phyloP scores from a whole-genome alignment of 1,139 yeast species.

The Protomyces inundatus region DNA sequence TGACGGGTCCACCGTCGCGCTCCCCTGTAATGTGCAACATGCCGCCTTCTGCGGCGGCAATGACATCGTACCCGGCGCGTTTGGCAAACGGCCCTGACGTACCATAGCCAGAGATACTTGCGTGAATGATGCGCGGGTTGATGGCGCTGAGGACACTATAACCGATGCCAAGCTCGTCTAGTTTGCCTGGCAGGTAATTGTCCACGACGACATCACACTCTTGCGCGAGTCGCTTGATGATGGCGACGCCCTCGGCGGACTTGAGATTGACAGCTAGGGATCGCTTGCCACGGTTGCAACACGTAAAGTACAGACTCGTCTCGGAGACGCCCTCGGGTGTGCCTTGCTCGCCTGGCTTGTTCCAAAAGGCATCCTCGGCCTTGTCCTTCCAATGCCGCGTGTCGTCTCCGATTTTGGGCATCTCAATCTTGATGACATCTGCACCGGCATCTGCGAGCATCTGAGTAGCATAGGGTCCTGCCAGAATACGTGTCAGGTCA shows the following conservation, averaged over 20 bases:
- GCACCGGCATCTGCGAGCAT: conserved; percentile 40
- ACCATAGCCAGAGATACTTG: conserved; percentile 43
- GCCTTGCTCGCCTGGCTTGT: not conserved
- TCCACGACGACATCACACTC: conserved; percentile 44
- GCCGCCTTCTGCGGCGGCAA: conserved; percentile 47
- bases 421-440: conserved; percentile 44
- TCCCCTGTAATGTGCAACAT: conserved; percentile 47
- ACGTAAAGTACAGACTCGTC: conserved; percentile 43
- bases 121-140: conserved; percentile 39
- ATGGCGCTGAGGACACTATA: conserved; percentile 36
- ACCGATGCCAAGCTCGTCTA: conserved; percentile 40
- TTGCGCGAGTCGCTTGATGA: conserved; percentile 37
- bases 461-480: conserved; percentile 46
- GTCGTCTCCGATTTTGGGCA: conserved; percentile 45
- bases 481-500: conserved; percentile 44
- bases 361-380: conserved; percentile 22
- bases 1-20: conserved; percentile 43
- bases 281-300: conserved; percentile 43
- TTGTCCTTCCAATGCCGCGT: conserved; percentile 44
- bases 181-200: conserved; percentile 43
- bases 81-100: conserved; percentile 41
- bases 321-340: conserved; percentile 31
- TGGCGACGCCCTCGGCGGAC: conserved; percentile 38
- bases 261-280: conserved; percentile 43
- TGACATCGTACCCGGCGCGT: conserved; percentile 45